Evolutionary conservation across 176 grass and related monocot species (phyloP), one percentile per base, ranked within the genome.

Genomic region (Aegilops bicornis): DNA sequence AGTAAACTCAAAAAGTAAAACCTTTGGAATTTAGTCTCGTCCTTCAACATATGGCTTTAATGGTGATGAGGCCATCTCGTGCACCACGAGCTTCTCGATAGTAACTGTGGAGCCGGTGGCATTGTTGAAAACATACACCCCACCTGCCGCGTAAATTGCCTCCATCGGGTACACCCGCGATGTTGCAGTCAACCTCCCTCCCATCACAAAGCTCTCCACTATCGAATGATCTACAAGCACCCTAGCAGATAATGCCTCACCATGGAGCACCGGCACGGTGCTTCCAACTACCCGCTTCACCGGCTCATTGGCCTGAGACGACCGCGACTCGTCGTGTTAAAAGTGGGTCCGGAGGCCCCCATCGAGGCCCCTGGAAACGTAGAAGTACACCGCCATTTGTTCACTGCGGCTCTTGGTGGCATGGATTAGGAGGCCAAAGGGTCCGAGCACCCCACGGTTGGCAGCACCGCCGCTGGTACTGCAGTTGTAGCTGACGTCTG

Each of bases 221-320:
- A 93, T 93, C 3, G 91, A 93, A 73, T 93, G 91, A 72, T 93
- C 91, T 12, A 93, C 88, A 71, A 93, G 20, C 47, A 93, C 85
- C 80, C 91, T 90, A 14, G 90, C 32, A 2, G 88, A 88, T 2
- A 93, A 70, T 8, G 56, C 79, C 78, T 93, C 91, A 0, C 88
- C 88, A 12, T 81, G 32, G 10, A 93, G 85, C 13, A 93, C 88
- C 2, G 85, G 84, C 63, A 93, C 88, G 7, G 42, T 64, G 86
- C 58, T 93, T 40, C 91, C 91, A 2, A 93, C 91, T 23, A 90
- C 74, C 64, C 58, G 68, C 88, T 90, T 93, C 22, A 86, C 64
- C 10, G 88, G 86, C 68, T 93, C 91, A 16, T 69, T 86, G 4
- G 91, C 88, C 24, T 12, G 66, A 2, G 91, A 93, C 19, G 91